phyloP scores from a whole-genome alignment of 176 grass and related monocot genomes.

The Tuctoria greenei region DNA sequence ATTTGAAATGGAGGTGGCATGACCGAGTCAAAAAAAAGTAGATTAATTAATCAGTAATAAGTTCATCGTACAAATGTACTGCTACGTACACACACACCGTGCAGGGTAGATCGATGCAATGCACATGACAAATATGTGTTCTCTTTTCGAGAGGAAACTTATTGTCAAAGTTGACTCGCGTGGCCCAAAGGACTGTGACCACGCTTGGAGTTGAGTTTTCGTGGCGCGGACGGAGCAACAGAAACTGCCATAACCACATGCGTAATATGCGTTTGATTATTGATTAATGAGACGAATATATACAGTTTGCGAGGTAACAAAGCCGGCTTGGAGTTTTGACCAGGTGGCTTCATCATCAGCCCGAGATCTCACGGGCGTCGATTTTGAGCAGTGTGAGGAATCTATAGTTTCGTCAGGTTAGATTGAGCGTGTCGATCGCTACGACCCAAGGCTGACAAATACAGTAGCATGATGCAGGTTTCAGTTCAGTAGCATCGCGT shows the following conservation, averaged over 20 bases:
- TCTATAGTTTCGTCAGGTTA: too few species aligned
- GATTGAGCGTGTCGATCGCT: too few species aligned
- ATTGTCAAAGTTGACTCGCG: conserved; percentile 34
- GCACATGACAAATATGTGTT: background rate
- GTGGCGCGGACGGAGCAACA: background rate
- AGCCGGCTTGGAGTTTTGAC: conserved; percentile 2
- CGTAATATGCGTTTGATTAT: conserved; percentile 14
- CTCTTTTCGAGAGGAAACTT: background rate
- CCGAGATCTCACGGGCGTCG: background rate
- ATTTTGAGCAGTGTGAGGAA: background rate
- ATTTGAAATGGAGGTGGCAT: too few species aligned
- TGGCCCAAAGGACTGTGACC: conserved; percentile 16
- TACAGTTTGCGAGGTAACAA: background rate
- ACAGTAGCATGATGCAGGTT: background rate
- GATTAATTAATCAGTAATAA: too few species aligned
- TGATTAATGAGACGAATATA: background rate
- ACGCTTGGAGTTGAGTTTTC: conserved; percentile 13
- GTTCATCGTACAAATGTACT: background rate
- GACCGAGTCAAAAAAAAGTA: too few species aligned
- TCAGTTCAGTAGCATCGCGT: background rate
- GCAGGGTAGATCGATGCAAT: background rate
- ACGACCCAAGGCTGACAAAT: too few species aligned
- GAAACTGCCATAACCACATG: conserved; percentile 38
- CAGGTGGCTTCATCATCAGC: conserved; percentile 10
- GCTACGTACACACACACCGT: background rate